A percentile compares a stretch with the other conserved stretches of the same genome.
Evolutionary conservation across 805 yeast genomes (phyloP).

Genomic region (Starmerella apis): DNA sequence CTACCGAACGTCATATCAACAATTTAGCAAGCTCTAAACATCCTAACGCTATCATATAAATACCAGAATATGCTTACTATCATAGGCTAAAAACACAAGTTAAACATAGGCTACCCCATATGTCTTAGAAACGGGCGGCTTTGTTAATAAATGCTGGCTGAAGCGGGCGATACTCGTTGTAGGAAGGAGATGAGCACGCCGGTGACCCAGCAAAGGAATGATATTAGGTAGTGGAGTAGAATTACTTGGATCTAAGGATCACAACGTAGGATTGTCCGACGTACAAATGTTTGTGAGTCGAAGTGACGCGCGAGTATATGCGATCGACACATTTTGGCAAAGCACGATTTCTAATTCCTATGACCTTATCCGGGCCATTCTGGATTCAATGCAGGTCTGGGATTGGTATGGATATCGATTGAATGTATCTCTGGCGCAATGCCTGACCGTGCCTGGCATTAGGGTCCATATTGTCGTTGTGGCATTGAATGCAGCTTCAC

Average conservation of each 20-base stretch:
- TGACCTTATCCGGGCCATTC: slow-evolving; percentile 9
- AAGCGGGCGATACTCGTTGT: too few relatives aligned
- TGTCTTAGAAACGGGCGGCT: not conserved
- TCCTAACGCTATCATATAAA: too few relatives aligned
- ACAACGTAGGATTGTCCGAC: not conserved
- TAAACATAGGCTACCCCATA: not conserved
- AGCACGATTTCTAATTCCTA: slow-evolving; percentile 1
- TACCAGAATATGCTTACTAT: too few relatives aligned
- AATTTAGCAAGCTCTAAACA: too few relatives aligned
- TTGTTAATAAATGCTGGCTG: too few relatives aligned
- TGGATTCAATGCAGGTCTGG: slow-evolving; percentile 12
- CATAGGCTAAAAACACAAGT: not conserved
- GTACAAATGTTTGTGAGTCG: not conserved
- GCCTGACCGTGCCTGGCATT: not conserved
- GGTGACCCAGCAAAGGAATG: too few relatives aligned
- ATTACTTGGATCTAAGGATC: not conserved
- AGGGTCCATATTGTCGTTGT: not conserved
- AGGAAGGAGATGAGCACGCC: too few relatives aligned
- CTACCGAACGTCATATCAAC: too few relatives aligned
- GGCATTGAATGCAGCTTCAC: not conserved
- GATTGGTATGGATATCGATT: slow-evolving; percentile 17
- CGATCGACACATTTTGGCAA: slow-evolving; percentile 12
- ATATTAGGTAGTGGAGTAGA: not conserved
- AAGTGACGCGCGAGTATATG: slow-evolving; percentile 3
- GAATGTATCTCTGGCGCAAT: slow-evolving; percentile 6